Evolutionary conservation across 179 eudicot species (phyloP), one percentile per base, ranked within the genome.

Genomic region (Silene coronaria): DNA sequence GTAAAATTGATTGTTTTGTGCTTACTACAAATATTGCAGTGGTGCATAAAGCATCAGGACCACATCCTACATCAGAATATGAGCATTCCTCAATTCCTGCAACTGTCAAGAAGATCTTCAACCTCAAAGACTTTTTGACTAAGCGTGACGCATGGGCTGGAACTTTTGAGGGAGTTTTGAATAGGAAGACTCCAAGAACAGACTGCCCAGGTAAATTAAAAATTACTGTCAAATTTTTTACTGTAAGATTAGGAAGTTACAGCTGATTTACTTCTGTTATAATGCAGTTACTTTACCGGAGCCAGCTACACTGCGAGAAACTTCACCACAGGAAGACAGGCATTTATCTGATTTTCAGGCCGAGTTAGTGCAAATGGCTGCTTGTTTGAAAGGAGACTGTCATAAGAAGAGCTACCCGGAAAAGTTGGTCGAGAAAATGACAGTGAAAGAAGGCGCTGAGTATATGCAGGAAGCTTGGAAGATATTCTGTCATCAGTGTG

Each of bases 81-180:
- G 97, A 91, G 76, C 98, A 91, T 77, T 93, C 98, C n/a, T 93
- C 95, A n/a, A 85, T 91, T 51, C 93, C 98, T 1, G 98, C 98
- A 17, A 93, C 95, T 30, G 88, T 93, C 13, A 93, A 93, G 80
- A 93, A 93, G 87, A 79, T 91, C 45, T 93, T 88, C 78, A 88
- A 91, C 73, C 57, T 93, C 16, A 87, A 88, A 28, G 87, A 81
- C 14, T 93, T 93, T 77, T 74, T 93, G 63, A 93, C 98, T 0
- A 86, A 87, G 48, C 84, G 97, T 10, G 98, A 93, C 36, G 89
- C 86, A 4, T 93, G 98, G 98, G 98, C 98, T 5, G 98, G 97
- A 61, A 93, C 98, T 30, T 93, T 93, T 48, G 95, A 91, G 55
- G 80, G 70, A 55, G 83, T 93, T 13, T n/a, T 88, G 0, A 89